Evolutionary conservation across 768 basidiomycete genomes (phyloP).

Genomic region (Ramaria rubella): DNA sequence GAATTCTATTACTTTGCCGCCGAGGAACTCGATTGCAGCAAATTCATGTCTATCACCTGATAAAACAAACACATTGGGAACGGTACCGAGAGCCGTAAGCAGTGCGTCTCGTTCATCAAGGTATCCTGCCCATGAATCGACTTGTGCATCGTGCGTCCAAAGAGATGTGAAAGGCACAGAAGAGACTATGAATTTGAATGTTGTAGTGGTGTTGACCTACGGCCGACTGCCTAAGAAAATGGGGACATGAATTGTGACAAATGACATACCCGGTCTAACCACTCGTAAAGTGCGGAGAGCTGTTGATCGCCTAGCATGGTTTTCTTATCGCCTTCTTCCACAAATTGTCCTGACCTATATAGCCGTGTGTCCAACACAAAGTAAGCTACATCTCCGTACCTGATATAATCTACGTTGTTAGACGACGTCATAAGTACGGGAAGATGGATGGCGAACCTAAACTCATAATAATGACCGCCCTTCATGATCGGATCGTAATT

Average conservation of each 20-base stretch:
- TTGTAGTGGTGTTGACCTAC: constrained; percentile 60
- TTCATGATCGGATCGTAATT: constrained; percentile 49
- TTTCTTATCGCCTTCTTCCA: constrained; percentile 19
- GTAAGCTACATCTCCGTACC: constrained; percentile 61
- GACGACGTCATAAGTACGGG: background rate
- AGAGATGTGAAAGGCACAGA: constrained; percentile 72
- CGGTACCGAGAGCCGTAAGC: constrained; percentile 50
- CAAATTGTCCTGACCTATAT: constrained; percentile 36
- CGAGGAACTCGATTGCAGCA: constrained; percentile 57
- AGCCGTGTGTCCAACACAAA: constrained; percentile 73
- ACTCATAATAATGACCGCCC: constrained; percentile 50
- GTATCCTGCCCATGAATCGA: constrained; percentile 69
- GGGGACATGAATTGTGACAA: background rate
- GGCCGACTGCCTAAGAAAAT: background rate
- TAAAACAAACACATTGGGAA: constrained; percentile 65
- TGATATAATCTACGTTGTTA: constrained; percentile 1
- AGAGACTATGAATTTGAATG: constrained; percentile 72
- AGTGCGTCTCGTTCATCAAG: constrained; percentile 51
- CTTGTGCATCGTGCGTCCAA: constrained; percentile 55
- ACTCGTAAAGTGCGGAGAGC: constrained; percentile 51
- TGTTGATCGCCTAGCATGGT: constrained; percentile 71
- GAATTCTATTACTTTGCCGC: constrained; percentile 48
- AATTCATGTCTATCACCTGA: constrained; percentile 79
- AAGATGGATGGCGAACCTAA: constrained; percentile 25
- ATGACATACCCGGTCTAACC: constrained; percentile 47